Percentiles rank a stretch among this genome's conserved stretches.
These are phyloP conservation scores for Podaxis sp. DNA, from an alignment of 768 basidiomycete genomes.

Conservation along the genomic window DNA sequence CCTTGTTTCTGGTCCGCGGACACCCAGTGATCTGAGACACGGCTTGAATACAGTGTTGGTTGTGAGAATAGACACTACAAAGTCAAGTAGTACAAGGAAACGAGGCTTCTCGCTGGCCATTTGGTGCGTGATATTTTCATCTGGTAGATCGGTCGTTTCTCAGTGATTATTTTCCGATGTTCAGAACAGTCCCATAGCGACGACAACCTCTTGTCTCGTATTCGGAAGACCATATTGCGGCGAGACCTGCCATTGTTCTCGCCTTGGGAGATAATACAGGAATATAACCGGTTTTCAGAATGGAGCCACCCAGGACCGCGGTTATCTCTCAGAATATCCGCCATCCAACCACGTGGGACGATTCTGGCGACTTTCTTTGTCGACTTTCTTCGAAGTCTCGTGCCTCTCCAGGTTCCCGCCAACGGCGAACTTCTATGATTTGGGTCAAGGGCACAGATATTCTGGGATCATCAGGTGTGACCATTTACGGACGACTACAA, in stretches of 20 bases:
- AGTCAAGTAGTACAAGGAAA: neutral
- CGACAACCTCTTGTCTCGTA: neutral
- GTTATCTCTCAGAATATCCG: neutral
- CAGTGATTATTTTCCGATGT: neutral
- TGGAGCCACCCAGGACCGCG: neutral
- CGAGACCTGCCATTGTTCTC: neutral
- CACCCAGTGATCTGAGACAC: neutral
- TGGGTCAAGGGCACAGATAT: slow-evolving; percentile 8
- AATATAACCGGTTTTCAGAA: neutral
- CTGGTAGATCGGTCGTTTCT: neutral
- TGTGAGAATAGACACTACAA: neutral
- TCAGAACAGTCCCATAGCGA: neutral
- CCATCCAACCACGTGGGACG: neutral
- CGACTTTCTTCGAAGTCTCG: neutral
- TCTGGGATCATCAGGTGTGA: neutral
- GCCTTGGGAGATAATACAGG: neutral
- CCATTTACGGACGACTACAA: slow-evolving; percentile 26
- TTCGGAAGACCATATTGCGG: neutral
- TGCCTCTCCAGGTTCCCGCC: neutral
- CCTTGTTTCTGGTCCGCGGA: neutral
- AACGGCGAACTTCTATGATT: slow-evolving; percentile 19
- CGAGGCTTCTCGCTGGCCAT: neutral
- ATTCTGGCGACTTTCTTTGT: slow-evolving; percentile 4
- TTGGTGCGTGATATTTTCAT: neutral
- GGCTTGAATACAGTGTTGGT: neutral